phyloP scores from a whole-genome alignment of 139 green algal species.

The Chlorella sp. region DNA sequence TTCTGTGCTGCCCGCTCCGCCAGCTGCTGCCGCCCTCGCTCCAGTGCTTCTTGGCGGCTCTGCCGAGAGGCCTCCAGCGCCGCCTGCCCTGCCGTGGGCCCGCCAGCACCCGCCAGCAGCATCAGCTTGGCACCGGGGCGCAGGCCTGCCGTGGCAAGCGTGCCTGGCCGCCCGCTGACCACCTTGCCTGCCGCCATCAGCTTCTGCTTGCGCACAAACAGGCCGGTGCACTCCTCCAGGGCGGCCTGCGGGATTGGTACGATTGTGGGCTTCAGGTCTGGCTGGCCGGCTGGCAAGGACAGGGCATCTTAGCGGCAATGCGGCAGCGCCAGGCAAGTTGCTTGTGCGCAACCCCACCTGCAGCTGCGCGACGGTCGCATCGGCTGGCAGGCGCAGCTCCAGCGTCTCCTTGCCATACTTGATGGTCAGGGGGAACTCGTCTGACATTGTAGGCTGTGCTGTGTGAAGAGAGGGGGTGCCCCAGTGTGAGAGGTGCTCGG shows the following conservation, averaged over 20 bases:
- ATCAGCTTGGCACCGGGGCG: slow-evolving; percentile 69
- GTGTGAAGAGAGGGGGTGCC: too few relatives aligned
- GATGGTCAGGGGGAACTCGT: slow-evolving; percentile 4
- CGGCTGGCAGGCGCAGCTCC: slow-evolving; percentile 3
- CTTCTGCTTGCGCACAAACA: slow-evolving; percentile 70
- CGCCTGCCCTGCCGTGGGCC: slow-evolving; percentile 10
- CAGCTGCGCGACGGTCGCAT: slow-evolving; percentile 31
- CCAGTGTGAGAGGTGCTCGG: too few relatives aligned
- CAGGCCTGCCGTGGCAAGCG: slow-evolving; percentile 43
- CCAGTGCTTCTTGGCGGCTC: slow-evolving; percentile 37
- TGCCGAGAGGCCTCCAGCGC: slow-evolving; percentile 42
- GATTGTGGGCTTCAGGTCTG: too few relatives aligned
- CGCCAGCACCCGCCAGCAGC: slow-evolving; percentile 56
- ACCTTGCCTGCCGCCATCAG: slow-evolving; percentile 73
- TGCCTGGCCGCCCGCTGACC: slow-evolving; percentile 26
- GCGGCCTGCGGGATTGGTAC: too few relatives aligned
- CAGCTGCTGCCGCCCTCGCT: slow-evolving; percentile 22
- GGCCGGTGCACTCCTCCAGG: slow-evolving; percentile 59
- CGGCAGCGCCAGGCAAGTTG: too few relatives aligned
- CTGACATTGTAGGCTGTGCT: background rate
- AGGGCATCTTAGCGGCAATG: too few relatives aligned
- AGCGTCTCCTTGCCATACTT: slow-evolving; percentile 35
- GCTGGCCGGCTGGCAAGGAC: too few relatives aligned
- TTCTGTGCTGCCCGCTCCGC: background rate
- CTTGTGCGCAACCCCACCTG: too few relatives aligned